These are phyloP conservation scores for Fusarium palustre DNA, from an alignment of 2,329 filamentous ascomycete species.

Conservation along the genomic window DNA sequence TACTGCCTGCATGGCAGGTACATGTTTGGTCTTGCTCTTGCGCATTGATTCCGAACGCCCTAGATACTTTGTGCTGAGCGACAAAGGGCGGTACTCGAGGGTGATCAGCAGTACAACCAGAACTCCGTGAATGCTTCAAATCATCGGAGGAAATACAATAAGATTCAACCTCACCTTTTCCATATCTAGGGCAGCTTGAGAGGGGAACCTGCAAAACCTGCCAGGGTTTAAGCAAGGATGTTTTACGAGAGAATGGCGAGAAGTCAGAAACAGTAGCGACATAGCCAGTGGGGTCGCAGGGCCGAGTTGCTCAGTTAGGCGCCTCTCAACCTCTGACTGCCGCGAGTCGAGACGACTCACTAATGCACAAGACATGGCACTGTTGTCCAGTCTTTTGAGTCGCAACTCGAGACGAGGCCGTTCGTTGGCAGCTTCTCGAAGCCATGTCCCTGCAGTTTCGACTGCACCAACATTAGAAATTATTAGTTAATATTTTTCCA, in stretches of 20 bases:
- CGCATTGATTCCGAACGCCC: neutral
- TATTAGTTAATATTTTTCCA: neutral
- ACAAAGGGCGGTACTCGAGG: constrained; percentile 14
- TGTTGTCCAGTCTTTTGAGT: constrained; percentile 5
- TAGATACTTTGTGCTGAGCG: neutral
- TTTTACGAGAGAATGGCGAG: constrained; percentile 30
- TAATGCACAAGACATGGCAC: constrained; percentile 2
- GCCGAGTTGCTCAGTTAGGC: constrained; percentile 22
- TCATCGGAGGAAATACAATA: constrained; percentile 27
- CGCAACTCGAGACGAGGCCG: constrained; percentile 18
- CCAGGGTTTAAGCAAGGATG: constrained; percentile 29
- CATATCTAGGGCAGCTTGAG: constrained; percentile 44
- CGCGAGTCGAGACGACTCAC: constrained; percentile 38
- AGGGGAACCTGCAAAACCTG: constrained; percentile 29
- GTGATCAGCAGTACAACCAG: neutral
- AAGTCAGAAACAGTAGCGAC: constrained; percentile 35
- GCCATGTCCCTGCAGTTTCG: constrained; percentile 19
- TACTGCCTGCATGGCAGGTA: neutral
- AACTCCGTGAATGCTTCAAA: neutral
- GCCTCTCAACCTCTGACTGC: constrained; percentile 38
- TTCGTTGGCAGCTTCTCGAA: constrained; percentile 16
- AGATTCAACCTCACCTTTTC: constrained; percentile 24
- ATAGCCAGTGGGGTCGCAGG: constrained; percentile 32
- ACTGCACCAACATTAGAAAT: neutral
- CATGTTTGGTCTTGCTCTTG: neutral